Base-by-base conservation (phyloP, 2,329 filamentous ascomycete species). In the Beauveria rudraprayagi region DNA sequence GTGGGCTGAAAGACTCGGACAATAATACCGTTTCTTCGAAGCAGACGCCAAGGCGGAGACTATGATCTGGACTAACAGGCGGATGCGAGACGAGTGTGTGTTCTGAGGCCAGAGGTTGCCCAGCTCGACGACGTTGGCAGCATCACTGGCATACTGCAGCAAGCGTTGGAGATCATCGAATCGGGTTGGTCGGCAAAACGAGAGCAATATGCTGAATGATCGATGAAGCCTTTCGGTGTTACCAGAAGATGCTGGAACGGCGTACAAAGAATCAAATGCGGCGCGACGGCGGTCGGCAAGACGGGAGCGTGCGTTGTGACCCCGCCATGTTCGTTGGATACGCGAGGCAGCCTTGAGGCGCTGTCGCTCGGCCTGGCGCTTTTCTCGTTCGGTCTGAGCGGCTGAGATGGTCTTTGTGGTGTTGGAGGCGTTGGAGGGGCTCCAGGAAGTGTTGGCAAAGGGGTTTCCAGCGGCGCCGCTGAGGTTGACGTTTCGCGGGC, bases 401-500 rank as follows among this genome's bases (percentile, higher is more conserved):
- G 91, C 86, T 50, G 88, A 89, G 30, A 97, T 83, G 1, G 92
- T 88, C 68, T 88, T 87, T 68, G 91, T 90, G 5, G 89, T 81
- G 19, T 86, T 87, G 1, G 84, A 80, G 17, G 81, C 81, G 8
- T 79, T 79, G 14, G 80, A 76, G 5, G 83, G 78, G 17, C 77
- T 77, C 80, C 85, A 84, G 47, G 80, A 78, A 37, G 81, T 80
- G 66, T 83, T 83, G 63, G 83, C 86, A 73, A 94, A 96, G 3
- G 92, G 91, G 70, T 96, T 96, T 56, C 80, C 79, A 66, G 84
- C 85, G 67, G 92, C 88, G 64, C 92, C 94, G 66, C 91, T 94
- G 64, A 99, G 87, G 75, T 97, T 97, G 71, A 97, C 91, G 73
- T 97, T 92, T 66, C 94, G 88, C 64, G 89, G 88, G 66, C 90